phyloP scores from a whole-genome alignment of 495 filamentous ascomycete genomes.

The Penicillium samsonianum region DNA sequence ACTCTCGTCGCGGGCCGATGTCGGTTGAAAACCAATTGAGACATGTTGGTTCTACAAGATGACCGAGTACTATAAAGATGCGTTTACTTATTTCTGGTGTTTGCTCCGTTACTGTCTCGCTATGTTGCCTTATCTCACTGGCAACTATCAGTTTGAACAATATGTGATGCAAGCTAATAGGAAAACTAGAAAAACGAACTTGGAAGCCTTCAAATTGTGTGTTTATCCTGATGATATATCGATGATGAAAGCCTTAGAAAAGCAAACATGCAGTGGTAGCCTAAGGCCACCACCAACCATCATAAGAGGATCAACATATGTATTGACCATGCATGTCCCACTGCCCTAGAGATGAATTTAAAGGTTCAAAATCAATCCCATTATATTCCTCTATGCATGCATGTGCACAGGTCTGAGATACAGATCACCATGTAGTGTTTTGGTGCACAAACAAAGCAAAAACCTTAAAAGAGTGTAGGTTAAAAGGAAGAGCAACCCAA shows the following conservation, averaged over 20 bases:
- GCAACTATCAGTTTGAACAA: background rate
- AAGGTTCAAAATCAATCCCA: background rate
- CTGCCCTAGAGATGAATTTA: background rate
- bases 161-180: background rate
- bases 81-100: background rate
- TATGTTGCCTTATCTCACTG: background rate
- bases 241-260: background rate
- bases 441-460: background rate
- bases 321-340: background rate
- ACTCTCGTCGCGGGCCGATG: slow-evolving; percentile 34
- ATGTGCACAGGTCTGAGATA: background rate
- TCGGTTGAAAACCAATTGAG: slow-evolving; percentile 50
- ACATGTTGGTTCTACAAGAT: too few species aligned
- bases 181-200: background rate
- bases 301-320: background rate
- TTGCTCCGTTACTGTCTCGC: background rate
- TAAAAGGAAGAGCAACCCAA: background rate
- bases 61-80: background rate
- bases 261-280: background rate
- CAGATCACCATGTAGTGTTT: background rate
- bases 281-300: background rate
- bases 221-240: background rate
- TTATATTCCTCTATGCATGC: background rate
- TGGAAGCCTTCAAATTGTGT: background rate
- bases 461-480: background rate